phyloP scores from a whole-genome alignment of 176 grass and related monocot genomes.

The Miscanthus lutarioriparius region DNA sequence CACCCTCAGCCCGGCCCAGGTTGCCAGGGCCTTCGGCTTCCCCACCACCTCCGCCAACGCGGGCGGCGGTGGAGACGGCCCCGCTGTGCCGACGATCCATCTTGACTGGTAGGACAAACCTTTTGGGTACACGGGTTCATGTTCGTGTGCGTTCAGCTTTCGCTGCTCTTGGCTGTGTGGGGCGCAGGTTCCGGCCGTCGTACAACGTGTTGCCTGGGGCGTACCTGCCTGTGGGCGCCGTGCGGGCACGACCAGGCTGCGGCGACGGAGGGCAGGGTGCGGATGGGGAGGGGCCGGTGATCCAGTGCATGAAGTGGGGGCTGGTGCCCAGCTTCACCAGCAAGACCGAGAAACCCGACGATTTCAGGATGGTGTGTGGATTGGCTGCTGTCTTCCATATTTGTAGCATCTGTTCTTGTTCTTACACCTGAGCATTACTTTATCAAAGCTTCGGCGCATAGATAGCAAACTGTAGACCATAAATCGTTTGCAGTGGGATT shows the following conservation, averaged over 20 bases:
- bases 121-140: background rate
- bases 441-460: background rate
- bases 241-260: constrained; percentile 3
- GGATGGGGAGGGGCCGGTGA: constrained; percentile 39
- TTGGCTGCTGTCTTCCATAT: background rate
- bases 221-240: constrained; percentile 62
- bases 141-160: background rate
- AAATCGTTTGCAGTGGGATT: background rate
- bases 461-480: background rate
- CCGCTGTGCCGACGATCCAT: constrained; percentile 39
- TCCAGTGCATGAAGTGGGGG: constrained; percentile 96
- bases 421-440: background rate
- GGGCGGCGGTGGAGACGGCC: constrained; percentile 28
- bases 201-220: constrained; percentile 77
- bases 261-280: background rate
- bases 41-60: constrained; percentile 9
- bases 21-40: constrained; percentile 64
- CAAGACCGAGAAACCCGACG: constrained; percentile 80
- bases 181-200: constrained; percentile 68
- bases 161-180: background rate
- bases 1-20: constrained; percentile 57
- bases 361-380: constrained; percentile 81
- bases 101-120: constrained; percentile 32
- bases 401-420: background rate
- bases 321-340: constrained; percentile 88